Percentiles rank a stretch among this genome's conserved stretches.
Evolutionary conservation across 192 early-diverging fungal species (phyloP).

Genomic region (Geranomyces michiganensis): DNA sequence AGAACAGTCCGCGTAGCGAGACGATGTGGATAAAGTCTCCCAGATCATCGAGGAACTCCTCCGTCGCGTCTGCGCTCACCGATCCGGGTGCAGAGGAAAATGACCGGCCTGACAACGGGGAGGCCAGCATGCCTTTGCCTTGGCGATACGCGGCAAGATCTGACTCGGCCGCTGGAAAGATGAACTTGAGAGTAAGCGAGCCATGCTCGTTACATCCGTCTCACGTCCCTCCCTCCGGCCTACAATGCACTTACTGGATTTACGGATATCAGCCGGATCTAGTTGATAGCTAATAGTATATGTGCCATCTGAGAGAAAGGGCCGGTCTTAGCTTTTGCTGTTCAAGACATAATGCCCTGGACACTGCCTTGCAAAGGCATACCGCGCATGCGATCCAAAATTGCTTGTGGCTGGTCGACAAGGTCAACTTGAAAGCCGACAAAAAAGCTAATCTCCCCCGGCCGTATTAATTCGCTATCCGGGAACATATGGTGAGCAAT

Average conservation of each 20-base stretch:
- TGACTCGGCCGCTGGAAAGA: too few species aligned
- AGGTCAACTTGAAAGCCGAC: slow-evolving; percentile 73
- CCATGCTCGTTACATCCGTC: too few species aligned
- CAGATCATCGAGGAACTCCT: slow-evolving; percentile 52
- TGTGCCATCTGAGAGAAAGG: slow-evolving; percentile 49
- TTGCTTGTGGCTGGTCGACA: slow-evolving; percentile 71
- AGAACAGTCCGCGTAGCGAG: slow-evolving; percentile 67
- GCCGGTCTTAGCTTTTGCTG: too few species aligned
- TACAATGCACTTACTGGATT: slow-evolving; percentile 1
- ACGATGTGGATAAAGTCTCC: slow-evolving; percentile 69
- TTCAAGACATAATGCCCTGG: slow-evolving; percentile 9
- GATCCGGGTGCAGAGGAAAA: not conserved
- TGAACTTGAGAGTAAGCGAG: too few species aligned
- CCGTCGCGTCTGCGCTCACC: not conserved
- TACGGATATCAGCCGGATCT: not conserved
- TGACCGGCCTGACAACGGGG: not conserved
- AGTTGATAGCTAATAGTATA: slow-evolving; percentile 58
- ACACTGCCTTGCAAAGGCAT: slow-evolving; percentile 14
- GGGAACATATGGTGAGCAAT: too few species aligned
- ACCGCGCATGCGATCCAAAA: slow-evolving; percentile 63
- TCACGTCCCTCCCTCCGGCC: too few species aligned
- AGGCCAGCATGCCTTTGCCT: too few species aligned
- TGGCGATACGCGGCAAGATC: too few species aligned
- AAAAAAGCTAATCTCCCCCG: slow-evolving; percentile 59
- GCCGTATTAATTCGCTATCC: slow-evolving; percentile 34